A percentile compares a stretch with the other conserved stretches of the same genome.
Conservation (phyloP, 805 yeast genomes). For the Metschnikowia drakensbergensis region DNA sequence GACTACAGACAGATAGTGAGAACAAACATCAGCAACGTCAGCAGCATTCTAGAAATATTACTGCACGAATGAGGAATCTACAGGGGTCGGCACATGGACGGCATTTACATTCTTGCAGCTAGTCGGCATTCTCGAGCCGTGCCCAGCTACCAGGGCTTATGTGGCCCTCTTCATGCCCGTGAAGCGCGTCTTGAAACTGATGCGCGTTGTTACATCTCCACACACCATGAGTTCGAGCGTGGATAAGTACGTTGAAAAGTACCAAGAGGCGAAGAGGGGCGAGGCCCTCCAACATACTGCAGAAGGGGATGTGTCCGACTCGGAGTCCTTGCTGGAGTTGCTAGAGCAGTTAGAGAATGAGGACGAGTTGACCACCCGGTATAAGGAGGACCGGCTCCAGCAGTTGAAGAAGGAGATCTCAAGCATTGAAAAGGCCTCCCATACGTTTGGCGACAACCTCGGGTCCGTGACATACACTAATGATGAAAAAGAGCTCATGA, state of each 20-base stretch:
- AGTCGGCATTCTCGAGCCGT: too few species aligned
- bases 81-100: not conserved
- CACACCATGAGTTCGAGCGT: conserved; percentile 31
- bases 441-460: conserved; percentile 34
- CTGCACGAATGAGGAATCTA: not conserved
- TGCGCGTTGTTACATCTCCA: conserved; percentile 1
- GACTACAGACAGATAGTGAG: conserved; percentile 18
- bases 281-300: conserved; percentile 14
- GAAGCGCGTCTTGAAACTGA: conserved; percentile 1
- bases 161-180: not conserved
- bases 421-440: conserved; percentile 23
- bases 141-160: too few species aligned
- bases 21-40: conserved; percentile 18
- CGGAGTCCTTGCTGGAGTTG: conserved; percentile 38
- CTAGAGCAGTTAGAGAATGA: conserved; percentile 45
- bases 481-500: conserved; percentile 57
- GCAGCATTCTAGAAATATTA: conserved; percentile 14
- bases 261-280: conserved; percentile 39
- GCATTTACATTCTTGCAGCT: not conserved
- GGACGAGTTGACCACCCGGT: conserved; percentile 34
- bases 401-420: conserved; percentile 48
- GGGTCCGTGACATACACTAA: conserved; percentile 26
- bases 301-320: conserved; percentile 37
- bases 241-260: conserved; percentile 38
- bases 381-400: conserved; percentile 62